Base-by-base conservation (phyloP, 148 eudicot genomes). In the Fagopyrum tataricum region DNA sequence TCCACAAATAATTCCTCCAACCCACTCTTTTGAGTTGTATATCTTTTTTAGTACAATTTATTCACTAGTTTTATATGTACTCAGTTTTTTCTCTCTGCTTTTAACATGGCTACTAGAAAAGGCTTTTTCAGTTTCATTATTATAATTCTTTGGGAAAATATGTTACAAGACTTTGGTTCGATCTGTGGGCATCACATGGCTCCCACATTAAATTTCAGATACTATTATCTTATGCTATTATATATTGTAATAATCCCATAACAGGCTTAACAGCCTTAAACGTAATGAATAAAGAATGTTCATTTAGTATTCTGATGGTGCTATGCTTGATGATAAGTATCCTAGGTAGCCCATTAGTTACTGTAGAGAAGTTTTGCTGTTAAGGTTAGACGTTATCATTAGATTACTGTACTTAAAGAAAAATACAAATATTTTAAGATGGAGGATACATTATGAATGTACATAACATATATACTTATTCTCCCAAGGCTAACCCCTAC, bases 181-280 rank as follows among this genome's bases (percentile, higher is more conserved):
- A 62, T 71, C 76, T 44, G 58, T 72, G 81, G 75, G 83, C 5
- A 43, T 82, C 86, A 82, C 83, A 77, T 86, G 83, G 80, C 66
- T 59, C 66, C 66, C 66, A 59, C 66, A 59, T 59, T 59, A 39
- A 59, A 59, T 59, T 59, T 59, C 26, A 59, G 66, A 23, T 59
- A 39, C 12, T 59, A 59, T 23, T 59, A 59, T 59, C 5, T 7
- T 55, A 55, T 59, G 26, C 26, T 23, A 11, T 59, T 23, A 4
- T 58, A 11, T 21, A 59, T 17, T 59, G 12, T 59, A 59, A 24
- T 23, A 59, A 59, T 21, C 66, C 37, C 3, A 59, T 59, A 59
- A 59, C 40, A 59, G 66, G 13, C 37, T 31, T 31, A 31, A 31
- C 40, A 59, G 66, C 37, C 15, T 59, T 59, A 10, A 24, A 59